Percentiles rank a stretch among this genome's conserved stretches.
phyloP scores from a whole-genome alignment of 495 filamentous ascomycete species.

The Aspergillus incahuasiensis region DNA sequence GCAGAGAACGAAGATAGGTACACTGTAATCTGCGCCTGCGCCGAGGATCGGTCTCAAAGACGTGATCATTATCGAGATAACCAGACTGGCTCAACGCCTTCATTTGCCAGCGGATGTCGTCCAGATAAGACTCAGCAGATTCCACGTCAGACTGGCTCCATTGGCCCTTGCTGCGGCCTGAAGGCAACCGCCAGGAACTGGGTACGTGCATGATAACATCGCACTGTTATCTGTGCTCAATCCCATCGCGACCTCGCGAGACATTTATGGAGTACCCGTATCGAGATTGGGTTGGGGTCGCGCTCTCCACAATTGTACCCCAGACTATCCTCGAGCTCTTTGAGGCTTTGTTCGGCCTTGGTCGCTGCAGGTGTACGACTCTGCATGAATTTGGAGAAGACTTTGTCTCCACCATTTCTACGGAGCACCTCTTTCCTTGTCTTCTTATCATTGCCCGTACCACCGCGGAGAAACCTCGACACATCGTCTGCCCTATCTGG shows the following conservation, averaged over 20 bases:
- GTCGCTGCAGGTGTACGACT: background rate
- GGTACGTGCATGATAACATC: background rate
- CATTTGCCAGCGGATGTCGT: constrained; percentile 6
- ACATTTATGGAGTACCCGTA: background rate
- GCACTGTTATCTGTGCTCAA: constrained; percentile 3
- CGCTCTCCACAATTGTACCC: constrained; percentile 10
- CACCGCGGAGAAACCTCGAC: background rate
- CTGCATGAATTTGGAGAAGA: too few species aligned
- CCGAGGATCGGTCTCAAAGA: constrained; percentile 12
- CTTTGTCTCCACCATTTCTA: too few species aligned
- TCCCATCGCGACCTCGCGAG: background rate
- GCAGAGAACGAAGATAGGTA: background rate
- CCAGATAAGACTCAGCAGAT: constrained; percentile 10
- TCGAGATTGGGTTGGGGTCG: background rate
- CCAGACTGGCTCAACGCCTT: constrained; percentile 1
- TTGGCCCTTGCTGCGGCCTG: background rate
- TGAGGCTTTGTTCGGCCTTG: background rate
- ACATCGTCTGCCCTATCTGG: background rate
- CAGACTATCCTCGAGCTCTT: background rate
- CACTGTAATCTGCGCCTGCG: background rate
- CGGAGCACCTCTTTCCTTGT: background rate
- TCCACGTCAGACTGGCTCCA: constrained; percentile 2
- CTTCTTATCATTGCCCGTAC: background rate
- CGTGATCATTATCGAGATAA: constrained; percentile 16
- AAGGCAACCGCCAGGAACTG: background rate